phyloP scores from a whole-genome alignment of 1,139 yeast genomes.

The Saccharomycopsis hybrid region DNA sequence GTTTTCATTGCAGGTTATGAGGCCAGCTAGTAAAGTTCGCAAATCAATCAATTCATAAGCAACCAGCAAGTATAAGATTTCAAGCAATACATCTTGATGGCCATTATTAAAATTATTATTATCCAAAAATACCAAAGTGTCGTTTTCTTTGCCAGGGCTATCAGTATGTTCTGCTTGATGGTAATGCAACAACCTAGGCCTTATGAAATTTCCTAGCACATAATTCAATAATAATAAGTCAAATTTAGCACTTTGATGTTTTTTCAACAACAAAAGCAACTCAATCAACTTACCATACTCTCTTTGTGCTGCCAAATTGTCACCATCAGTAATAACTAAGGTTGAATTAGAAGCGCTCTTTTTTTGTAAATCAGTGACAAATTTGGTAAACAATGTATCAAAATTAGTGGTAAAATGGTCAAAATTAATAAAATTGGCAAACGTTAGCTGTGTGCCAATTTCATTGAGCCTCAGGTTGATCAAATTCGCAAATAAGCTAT shows the following conservation, averaged over 20 bases:
- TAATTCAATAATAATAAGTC: neutral
- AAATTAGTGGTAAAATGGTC: neutral
- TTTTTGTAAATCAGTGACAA: neutral
- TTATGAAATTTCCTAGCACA: neutral
- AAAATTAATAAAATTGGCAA: neutral
- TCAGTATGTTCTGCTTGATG: neutral
- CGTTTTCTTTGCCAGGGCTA: too few species aligned
- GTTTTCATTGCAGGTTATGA: neutral
- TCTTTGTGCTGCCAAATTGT: neutral
- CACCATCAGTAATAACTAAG: neutral
- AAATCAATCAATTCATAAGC: constrained; percentile 6
- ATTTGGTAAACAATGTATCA: neutral
- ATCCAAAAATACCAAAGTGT: too few species aligned
- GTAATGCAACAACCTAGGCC: too few species aligned
- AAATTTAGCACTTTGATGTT: neutral
- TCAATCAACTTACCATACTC: neutral
- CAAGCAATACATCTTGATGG: neutral
- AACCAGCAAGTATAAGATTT: constrained; percentile 1
- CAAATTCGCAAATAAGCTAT: constrained; percentile 1
- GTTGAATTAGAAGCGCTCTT: neutral
- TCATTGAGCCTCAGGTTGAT: neutral
- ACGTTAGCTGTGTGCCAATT: neutral
- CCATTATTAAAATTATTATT: too few species aligned
- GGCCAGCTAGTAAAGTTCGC: constrained; percentile 1
- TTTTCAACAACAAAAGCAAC: constrained; percentile 4